A percentile compares a stretch with the other conserved stretches of the same genome.
phyloP scores from a whole-genome alignment of 2,329 filamentous ascomycete genomes.

The Didymella keratinophila region DNA sequence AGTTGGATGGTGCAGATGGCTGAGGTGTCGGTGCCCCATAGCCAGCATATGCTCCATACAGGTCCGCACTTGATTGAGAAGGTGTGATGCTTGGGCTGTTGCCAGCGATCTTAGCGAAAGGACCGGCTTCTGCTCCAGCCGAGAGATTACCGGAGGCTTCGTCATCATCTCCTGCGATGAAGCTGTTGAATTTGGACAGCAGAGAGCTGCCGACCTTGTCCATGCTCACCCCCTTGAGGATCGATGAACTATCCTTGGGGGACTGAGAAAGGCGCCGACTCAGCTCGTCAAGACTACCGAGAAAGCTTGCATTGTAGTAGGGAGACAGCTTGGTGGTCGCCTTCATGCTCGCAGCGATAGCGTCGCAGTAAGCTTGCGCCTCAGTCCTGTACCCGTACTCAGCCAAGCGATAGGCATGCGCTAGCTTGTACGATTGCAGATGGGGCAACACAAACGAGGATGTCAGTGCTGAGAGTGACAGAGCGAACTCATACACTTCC shows the following conservation, averaged over 20 bases:
- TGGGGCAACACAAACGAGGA: constrained; percentile 73
- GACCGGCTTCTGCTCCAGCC: constrained; percentile 67
- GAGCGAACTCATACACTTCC: constrained; percentile 91
- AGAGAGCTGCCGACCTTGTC: constrained; percentile 92
- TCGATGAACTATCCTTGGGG: constrained; percentile 82
- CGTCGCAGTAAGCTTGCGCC: constrained; percentile 90
- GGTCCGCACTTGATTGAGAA: constrained; percentile 74
- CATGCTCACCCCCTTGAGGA: constrained; percentile 88
- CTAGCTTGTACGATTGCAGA: constrained; percentile 87
- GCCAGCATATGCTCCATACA: constrained; percentile 73
- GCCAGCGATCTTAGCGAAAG: constrained; percentile 83
- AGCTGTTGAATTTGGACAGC: constrained; percentile 94
- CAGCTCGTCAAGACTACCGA: constrained; percentile 82
- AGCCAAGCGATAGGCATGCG: constrained; percentile 83
- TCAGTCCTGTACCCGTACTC: constrained; percentile 84
- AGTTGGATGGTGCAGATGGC: constrained; percentile 41
- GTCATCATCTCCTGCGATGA: constrained; percentile 89
- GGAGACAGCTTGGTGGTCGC: constrained; percentile 83
- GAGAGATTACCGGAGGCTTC: constrained; percentile 68
- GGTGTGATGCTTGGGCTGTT: constrained; percentile 60
- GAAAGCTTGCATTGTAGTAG: constrained; percentile 81
- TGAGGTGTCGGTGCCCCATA: constrained; percentile 50
- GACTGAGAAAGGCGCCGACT: constrained; percentile 83
- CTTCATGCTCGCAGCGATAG: constrained; percentile 77
- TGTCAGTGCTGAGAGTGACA: constrained; percentile 69